Percentiles rank a stretch among this genome's conserved stretches.
Conservation (phyloP, 1,139 yeast species). For the Debaryomyces singareniensis region DNA sequence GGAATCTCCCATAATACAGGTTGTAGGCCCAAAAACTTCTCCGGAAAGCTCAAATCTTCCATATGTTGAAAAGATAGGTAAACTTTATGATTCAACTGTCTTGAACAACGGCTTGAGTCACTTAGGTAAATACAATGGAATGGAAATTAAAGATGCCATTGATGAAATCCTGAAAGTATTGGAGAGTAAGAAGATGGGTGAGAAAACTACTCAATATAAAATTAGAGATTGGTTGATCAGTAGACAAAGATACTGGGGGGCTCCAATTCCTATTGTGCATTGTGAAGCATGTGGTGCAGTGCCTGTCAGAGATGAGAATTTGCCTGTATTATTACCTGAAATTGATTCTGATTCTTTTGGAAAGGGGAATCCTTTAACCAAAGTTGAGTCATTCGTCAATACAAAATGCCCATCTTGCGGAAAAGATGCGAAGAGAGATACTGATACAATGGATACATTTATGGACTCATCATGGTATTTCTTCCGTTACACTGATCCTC, state of each 20-base stretch:
- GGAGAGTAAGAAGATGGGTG: conserved; percentile 34
- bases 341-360: conserved; percentile 34
- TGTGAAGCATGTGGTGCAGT: conserved; percentile 82
- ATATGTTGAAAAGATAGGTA: conserved; percentile 47
- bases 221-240: conserved; percentile 91
- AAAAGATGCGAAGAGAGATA: conserved; percentile 71
- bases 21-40: conserved; percentile 34
- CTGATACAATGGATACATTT: conserved; percentile 98
- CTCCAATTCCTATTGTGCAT: conserved; percentile 92
- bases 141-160: conserved; percentile 47
- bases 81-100: conserved; percentile 32
- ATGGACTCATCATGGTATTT: conserved; percentile 98
- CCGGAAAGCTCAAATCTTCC: conserved; percentile 19
- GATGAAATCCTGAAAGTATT: conserved; percentile 39
- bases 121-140: conserved; percentile 48
- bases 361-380: conserved; percentile 68
- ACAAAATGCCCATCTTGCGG: conserved; percentile 81
- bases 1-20: conserved; percentile 27
- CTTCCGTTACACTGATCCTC: conserved; percentile 74
- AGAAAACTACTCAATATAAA: conserved; percentile 47
- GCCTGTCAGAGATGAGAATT: conserved; percentile 78
- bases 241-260: conserved; percentile 97
- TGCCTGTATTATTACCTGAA: conserved; percentile 77
- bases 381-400: conserved; percentile 63
- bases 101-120: conserved; percentile 21